phyloP scores from a whole-genome alignment of 805 yeast species.

The Kurtzmaniella cleridarum region DNA sequence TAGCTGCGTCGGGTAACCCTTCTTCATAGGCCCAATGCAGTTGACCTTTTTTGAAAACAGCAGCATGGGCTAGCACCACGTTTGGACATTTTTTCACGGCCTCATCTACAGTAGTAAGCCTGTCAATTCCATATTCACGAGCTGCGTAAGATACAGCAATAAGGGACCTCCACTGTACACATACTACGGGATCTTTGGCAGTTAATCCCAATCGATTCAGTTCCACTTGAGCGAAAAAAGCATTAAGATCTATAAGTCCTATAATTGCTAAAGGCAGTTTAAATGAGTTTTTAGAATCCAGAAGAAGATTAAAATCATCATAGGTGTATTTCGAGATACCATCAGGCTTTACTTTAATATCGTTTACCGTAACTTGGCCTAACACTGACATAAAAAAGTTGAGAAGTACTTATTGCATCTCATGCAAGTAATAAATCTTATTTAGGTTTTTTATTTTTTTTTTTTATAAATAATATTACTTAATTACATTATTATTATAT shows the following conservation, averaged over 20 bases:
- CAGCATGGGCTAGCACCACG: conserved; percentile 81
- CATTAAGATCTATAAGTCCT: conserved; percentile 87
- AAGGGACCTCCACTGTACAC: conserved; percentile 87
- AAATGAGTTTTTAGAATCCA: conserved; percentile 44
- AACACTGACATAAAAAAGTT: neutral
- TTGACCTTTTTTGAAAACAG: conserved; percentile 86
- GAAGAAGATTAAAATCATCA: conserved; percentile 45
- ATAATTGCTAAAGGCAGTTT: conserved; percentile 69
- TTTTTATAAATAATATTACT: too few species aligned
- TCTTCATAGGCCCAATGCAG: conserved; percentile 73
- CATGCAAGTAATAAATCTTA: neutral
- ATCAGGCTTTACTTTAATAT: neutral
- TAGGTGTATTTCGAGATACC: conserved; percentile 40
- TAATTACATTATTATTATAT: too few species aligned
- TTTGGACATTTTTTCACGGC: conserved; percentile 76
- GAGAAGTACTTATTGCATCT: neutral
- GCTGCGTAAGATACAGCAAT: conserved; percentile 94
- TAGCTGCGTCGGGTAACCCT: conserved; percentile 50
- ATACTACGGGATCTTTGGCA: conserved; percentile 77
- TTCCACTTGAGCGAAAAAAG: conserved; percentile 94
- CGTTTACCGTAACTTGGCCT: neutral
- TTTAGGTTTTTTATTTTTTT: too few species aligned
- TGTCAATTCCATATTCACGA: conserved; percentile 68
- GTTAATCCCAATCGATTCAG: conserved; percentile 65
- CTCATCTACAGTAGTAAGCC: conserved; percentile 67